phyloP scores from a whole-genome alignment of 2,329 filamentous ascomycete species.

The Cercospora sp. region DNA sequence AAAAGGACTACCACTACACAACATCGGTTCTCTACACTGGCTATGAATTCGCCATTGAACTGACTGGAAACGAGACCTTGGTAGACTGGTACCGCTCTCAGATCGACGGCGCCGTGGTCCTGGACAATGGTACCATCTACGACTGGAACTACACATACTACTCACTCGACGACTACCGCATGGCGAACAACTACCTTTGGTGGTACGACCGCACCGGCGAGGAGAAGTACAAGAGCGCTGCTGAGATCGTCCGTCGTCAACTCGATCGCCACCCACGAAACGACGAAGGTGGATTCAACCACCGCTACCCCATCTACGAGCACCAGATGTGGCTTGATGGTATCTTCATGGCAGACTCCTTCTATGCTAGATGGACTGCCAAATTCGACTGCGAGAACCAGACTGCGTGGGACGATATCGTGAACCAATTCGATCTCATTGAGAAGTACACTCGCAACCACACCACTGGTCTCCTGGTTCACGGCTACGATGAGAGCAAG shows the following conservation, averaged over 20 bases:
- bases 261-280: conserved; percentile 36
- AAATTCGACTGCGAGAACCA: conserved; percentile 24
- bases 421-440: conserved; percentile 44
- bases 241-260: conserved; percentile 27
- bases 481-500: conserved; percentile 56
- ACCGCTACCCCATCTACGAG: conserved; percentile 45
- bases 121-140: conserved; percentile 50
- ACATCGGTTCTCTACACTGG: conserved; percentile 25
- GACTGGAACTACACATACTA: conserved; percentile 52
- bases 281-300: conserved; percentile 34
- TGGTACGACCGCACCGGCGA: conserved; percentile 29
- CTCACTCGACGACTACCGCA: conserved; percentile 42
- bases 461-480: conserved; percentile 50
- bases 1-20: conserved; percentile 24
- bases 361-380: conserved; percentile 39
- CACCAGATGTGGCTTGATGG: conserved; percentile 57
- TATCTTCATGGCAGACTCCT: conserved; percentile 52
- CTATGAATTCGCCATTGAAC: conserved; percentile 23
- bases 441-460: conserved; percentile 48
- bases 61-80: conserved; percentile 22
- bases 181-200: conserved; percentile 34
- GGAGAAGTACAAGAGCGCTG: conserved; percentile 28
- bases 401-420: conserved; percentile 37
- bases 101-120: conserved; percentile 47
- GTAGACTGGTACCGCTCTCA: conserved; percentile 27